These are phyloP conservation scores for Trichothecium roseum DNA, from an alignment of 2,329 filamentous ascomycete genomes.

Conservation along the genomic window DNA sequence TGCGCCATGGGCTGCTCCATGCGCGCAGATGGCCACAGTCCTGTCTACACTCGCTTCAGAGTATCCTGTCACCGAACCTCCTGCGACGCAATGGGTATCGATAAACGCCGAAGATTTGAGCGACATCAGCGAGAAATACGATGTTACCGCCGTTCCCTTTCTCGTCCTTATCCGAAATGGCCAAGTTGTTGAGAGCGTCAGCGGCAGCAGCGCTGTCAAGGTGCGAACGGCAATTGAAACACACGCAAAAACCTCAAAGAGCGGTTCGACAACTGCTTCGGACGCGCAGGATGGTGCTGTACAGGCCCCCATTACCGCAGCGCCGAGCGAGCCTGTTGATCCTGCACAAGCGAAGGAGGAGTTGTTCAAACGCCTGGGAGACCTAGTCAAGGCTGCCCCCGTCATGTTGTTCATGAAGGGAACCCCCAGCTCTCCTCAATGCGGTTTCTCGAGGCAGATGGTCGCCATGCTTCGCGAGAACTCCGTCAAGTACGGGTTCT, in stretches of 20 bases:
- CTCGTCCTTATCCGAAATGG: constrained; percentile 72
- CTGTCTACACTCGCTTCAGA: constrained; percentile 77
- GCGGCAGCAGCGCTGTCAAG: constrained; percentile 79
- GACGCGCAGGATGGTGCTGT: constrained; percentile 21
- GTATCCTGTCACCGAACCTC: constrained; percentile 60
- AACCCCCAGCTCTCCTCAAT: constrained; percentile 78
- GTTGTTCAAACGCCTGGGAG: constrained; percentile 66
- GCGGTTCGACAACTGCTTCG: constrained; percentile 20
- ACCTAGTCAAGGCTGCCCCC: constrained; percentile 87
- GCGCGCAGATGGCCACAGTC: constrained; percentile 85
- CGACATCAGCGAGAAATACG: constrained; percentile 84
- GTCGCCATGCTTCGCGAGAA: constrained; percentile 81
- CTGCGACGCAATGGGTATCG: constrained; percentile 69
- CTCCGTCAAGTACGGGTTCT: constrained; percentile 93
- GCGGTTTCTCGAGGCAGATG: constrained; percentile 85
- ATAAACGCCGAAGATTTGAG: constrained; percentile 92
- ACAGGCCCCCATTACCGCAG: constrained; percentile 22
- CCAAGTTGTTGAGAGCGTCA: constrained; percentile 72
- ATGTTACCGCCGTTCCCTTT: constrained; percentile 90
- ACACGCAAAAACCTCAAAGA: constrained; percentile 46
- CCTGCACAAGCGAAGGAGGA: constrained; percentile 66
- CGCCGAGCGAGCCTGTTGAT: constrained; percentile 28
- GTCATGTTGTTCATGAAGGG: constrained; percentile 99
- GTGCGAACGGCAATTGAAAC: constrained; percentile 79
- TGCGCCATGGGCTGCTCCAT: constrained; percentile 92